These are phyloP conservation scores for Irpex lacteus DNA, from an alignment of 1,284 basidiomycete species.

Conservation along the genomic window DNA sequence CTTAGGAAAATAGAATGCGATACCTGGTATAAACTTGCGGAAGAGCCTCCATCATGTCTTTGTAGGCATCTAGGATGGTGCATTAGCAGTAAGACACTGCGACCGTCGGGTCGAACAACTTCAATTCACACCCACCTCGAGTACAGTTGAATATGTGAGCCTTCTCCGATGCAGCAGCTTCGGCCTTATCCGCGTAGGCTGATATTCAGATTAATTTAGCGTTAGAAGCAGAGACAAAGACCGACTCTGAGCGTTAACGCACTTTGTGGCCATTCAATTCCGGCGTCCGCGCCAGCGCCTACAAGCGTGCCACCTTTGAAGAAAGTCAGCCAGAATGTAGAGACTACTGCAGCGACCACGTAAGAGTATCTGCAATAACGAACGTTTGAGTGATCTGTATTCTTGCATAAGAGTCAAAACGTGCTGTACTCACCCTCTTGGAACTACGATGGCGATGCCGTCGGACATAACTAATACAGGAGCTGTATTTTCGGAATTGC, in stretches of 20 bases:
- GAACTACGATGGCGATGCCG: too few species aligned
- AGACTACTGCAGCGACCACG: constrained; percentile 51
- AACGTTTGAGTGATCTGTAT: too few species aligned
- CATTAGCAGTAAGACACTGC: not conserved
- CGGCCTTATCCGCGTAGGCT: constrained; percentile 55
- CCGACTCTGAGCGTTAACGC: constrained; percentile 5
- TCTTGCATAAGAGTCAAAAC: not conserved
- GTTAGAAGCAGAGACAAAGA: not conserved
- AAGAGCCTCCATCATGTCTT: constrained; percentile 64
- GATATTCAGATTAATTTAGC: not conserved
- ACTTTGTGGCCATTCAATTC: constrained; percentile 68
- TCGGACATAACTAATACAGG: too few species aligned
- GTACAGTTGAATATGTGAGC: constrained; percentile 47
- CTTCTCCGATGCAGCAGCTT: constrained; percentile 34
- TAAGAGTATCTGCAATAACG: constrained; percentile 40
- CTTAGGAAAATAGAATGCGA: not conserved
- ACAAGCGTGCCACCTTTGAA: constrained; percentile 50
- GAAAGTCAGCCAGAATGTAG: constrained; percentile 46
- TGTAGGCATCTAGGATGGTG: constrained; percentile 52
- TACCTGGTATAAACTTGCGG: constrained; percentile 16
- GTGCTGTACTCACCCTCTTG: too few species aligned
- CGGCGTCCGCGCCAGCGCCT: constrained; percentile 47
- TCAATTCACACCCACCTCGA: constrained; percentile 45
- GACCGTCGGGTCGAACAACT: not conserved
- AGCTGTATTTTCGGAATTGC: too few species aligned